Conservation (phyloP, 2,329 filamentous ascomycete species). For the Alternaria novae-zelandiae region DNA sequence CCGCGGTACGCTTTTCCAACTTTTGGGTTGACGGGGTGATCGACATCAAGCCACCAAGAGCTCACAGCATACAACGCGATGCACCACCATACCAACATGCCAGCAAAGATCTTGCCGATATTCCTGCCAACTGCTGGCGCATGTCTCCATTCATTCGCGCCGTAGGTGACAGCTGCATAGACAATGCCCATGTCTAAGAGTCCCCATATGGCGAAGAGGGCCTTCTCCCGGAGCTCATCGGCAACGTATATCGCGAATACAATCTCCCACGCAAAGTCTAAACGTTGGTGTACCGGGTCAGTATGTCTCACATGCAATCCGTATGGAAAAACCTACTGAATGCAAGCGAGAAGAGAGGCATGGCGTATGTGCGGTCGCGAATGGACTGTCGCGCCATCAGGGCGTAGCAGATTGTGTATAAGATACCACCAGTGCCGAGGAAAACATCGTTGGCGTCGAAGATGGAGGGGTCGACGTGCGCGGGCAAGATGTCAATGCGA, state of each 20-base stretch:
- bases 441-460: conserved; percentile 14
- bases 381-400: conserved; percentile 57
- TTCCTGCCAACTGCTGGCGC: conserved; percentile 52
- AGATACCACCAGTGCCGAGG: conserved; percentile 20
- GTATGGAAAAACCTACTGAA: conserved; percentile 35
- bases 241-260: conserved; percentile 58
- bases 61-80: conserved; percentile 54
- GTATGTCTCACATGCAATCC: background rate
- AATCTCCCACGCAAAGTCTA: conserved; percentile 59
- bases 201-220: conserved; percentile 58
- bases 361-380: conserved; percentile 57
- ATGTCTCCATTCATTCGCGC: conserved; percentile 53
- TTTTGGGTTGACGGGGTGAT: conserved; percentile 56
- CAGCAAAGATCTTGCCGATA: conserved; percentile 47
- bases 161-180: conserved; percentile 55
- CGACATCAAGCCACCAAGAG: conserved; percentile 55
- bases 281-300: background rate
- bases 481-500: conserved; percentile 14
- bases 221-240: conserved; percentile 53
- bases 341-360: conserved; percentile 58
- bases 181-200: conserved; percentile 58
- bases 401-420: conserved; percentile 48
- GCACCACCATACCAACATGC: conserved; percentile 48
- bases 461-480: conserved; percentile 23
- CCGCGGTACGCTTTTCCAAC: conserved; percentile 43